Conservation (phyloP, 1,284 basidiomycete genomes). For the Melampsora larici-populina region DNA sequence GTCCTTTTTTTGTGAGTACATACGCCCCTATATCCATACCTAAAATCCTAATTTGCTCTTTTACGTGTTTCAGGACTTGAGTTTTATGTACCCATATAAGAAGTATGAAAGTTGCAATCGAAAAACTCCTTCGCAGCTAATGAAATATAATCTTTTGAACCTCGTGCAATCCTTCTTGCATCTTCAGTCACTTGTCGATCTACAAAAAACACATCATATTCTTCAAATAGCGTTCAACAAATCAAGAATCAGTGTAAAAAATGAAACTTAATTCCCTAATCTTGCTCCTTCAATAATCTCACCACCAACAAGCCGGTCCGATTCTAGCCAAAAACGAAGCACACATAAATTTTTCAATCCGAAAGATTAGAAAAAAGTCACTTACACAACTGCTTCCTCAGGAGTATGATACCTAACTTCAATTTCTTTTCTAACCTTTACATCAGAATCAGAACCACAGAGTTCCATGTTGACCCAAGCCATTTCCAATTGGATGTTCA, state of each 20-base stretch:
- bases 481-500: slow-evolving; percentile 1
- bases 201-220: not conserved
- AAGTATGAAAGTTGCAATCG: slow-evolving; percentile 38
- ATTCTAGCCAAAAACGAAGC: slow-evolving; percentile 6
- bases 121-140: slow-evolving; percentile 33
- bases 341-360: not conserved
- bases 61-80: slow-evolving; percentile 40
- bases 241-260: not conserved
- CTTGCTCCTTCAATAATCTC: slow-evolving; percentile 41
- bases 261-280: slow-evolving; percentile 23
- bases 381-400: slow-evolving; percentile 41
- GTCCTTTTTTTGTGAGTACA: not conserved
- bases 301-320: slow-evolving; percentile 43
- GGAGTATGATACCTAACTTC: slow-evolving; percentile 31
- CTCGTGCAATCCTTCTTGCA: slow-evolving; percentile 21
- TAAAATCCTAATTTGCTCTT: slow-evolving; percentile 35
- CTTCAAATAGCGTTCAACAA: not conserved
- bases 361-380: not conserved
- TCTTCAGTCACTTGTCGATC: slow-evolving; percentile 42
- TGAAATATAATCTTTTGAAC: slow-evolving; percentile 16
- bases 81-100: slow-evolving; percentile 42
- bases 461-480: slow-evolving; percentile 22
- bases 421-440: slow-evolving; percentile 8
- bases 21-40: slow-evolving; percentile 29
- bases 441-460: not conserved